Evolutionary conservation across 140 eudicot genomes (phyloP), one percentile per base, ranked within the genome.

Genomic region (Ambrosia hybrid): DNA sequence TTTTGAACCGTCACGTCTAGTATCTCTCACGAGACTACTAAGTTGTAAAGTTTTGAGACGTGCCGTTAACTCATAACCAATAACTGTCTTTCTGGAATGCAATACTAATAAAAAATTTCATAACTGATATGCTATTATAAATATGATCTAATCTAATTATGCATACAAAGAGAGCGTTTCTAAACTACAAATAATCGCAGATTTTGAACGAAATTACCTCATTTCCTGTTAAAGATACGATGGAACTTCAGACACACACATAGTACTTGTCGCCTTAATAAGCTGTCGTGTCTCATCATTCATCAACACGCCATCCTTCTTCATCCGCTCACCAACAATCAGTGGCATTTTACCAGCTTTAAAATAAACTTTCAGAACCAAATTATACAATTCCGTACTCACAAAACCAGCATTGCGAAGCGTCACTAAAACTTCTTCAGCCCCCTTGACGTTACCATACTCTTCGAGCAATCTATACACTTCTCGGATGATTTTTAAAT

Each of bases 331-430:
- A 1, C 83, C 88, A 52, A 95, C 84, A 30, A 86, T 73, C 45
- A 86, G 83, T 2, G 97, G 95, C 97, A 88, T 91, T 76, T 85
- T 88, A 49, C 88, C 92, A 38, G 96, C 99, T 53, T 78, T 85
- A 3, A 84, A 92, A 75, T 91, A 91, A 3, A 88, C 84, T 52
- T 78, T 82, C 5, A 95, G 75, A 65, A 90, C 78, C 68, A 71
- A 65, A 57, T 95, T 95, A 76, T 95, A 95, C 4, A 86, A 45
- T 63, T 86, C 89, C 4, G 95, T 88, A 73, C 67, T 86, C 68
- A 91, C 85, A 70, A 80, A 70, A 11, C 97, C 92, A 38, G 78
- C 92, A 57, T 49, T 58, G 16, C 97, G 83, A 80, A 91, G 89
- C 37, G 39, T 75, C 14, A n/a, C 80, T 30, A 95, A 65, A 60